phyloP scores from a whole-genome alignment of 306 rosid species.

The Rosa lucieae region DNA sequence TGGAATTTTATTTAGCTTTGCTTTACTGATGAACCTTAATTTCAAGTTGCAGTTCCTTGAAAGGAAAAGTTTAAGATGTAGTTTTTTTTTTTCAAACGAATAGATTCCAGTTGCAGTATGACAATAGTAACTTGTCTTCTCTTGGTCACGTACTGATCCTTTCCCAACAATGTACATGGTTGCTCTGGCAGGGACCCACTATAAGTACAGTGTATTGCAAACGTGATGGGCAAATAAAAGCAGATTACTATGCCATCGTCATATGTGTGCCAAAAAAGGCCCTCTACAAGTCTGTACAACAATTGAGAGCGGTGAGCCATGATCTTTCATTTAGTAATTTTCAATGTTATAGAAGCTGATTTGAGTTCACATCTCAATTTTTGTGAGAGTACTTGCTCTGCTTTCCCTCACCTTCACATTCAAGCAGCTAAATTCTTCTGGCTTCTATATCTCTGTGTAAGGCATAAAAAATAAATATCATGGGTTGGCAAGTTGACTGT shows the following conservation, averaged over 20 bases:
- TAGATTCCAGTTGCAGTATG: neutral
- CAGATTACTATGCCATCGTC: conserved; percentile 85
- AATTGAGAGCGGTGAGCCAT: conserved; percentile 79
- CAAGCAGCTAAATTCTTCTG: conserved; percentile 8
- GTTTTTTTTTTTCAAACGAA: neutral
- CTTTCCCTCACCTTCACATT: conserved; percentile 2
- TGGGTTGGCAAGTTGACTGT: neutral
- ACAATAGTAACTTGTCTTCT: neutral
- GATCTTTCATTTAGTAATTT: neutral
- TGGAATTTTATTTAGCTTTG: conserved; percentile 2
- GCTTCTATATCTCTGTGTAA: neutral
- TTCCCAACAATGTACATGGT: conserved; percentile 7
- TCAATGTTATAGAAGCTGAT: neutral
- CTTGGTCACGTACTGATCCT: neutral
- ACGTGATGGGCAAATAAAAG: conserved; percentile 53
- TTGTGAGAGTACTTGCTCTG: neutral
- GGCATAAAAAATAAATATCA: conserved; percentile 3
- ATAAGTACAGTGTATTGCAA: conserved; percentile 82
- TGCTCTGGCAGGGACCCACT: conserved; percentile 82
- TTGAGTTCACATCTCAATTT: neutral
- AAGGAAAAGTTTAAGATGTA: neutral
- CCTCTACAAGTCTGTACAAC: conserved; percentile 82
- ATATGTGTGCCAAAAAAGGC: conserved; percentile 85
- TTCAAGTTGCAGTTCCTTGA: neutral
- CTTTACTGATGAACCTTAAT: neutral